Conservation (phyloP, 208 protist species). For the Leishmania turanica region DNA sequence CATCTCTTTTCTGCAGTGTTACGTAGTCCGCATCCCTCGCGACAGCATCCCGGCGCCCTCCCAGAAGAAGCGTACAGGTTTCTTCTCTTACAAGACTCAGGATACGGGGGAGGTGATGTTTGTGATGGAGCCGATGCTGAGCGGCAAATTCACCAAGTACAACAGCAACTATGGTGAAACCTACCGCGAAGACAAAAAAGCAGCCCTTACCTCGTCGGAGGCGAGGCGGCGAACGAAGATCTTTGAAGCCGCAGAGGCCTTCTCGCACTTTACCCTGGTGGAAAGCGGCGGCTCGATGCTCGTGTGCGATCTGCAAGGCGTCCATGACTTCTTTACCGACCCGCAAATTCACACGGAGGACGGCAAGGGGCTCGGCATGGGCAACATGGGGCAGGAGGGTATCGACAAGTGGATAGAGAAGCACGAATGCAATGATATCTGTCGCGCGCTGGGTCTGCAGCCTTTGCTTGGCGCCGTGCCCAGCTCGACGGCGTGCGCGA, state of each 20-base stretch:
- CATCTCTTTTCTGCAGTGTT: constrained; percentile 88
- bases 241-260: constrained; percentile 85
- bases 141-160: constrained; percentile 87
- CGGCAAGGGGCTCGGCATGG: constrained; percentile 79
- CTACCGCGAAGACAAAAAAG: constrained; percentile 71
- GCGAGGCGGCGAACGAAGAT: constrained; percentile 49
- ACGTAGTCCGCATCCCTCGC: constrained; percentile 72
- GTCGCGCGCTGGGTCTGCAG: constrained; percentile 59
- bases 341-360: constrained; percentile 87
- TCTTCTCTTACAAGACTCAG: constrained; percentile 78
- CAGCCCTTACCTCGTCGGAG: constrained; percentile 41
- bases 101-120: constrained; percentile 78
- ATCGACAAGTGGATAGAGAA: constrained; percentile 80
- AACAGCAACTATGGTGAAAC: constrained; percentile 89
- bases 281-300: constrained; percentile 76
- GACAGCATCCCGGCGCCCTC: constrained; percentile 56
- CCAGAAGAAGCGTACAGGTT: constrained; percentile 46
- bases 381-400: constrained; percentile 82
- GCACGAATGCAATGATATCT: constrained; percentile 79
- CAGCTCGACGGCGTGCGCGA: neutral
- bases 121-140: constrained; percentile 90
- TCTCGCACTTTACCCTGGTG: constrained; percentile 83
- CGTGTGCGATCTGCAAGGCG: constrained; percentile 83
- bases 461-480: constrained; percentile 34
- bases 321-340: constrained; percentile 83